Percentiles rank a stretch among this genome's conserved stretches.
Evolutionary conservation across 805 yeast genomes (phyloP).

Genomic region (Wickerhamiella musiphila): DNA sequence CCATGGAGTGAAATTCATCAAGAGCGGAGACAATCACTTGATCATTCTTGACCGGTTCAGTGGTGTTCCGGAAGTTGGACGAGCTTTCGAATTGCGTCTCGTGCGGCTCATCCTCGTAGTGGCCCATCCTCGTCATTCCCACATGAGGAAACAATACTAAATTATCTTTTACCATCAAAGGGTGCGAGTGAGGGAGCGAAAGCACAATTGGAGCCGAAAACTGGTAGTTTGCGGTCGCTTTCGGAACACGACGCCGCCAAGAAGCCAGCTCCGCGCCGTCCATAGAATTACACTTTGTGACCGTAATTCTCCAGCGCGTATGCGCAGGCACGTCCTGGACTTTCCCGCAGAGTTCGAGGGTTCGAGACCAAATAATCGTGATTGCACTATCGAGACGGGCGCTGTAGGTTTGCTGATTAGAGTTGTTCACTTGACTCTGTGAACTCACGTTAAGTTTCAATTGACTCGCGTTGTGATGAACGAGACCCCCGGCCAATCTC

Average conservation of each 20-base stretch:
- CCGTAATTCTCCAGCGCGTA: conserved; percentile 20
- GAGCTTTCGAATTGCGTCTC: not conserved
- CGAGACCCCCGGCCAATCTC: conserved; percentile 9
- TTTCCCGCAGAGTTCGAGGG: conserved; percentile 5
- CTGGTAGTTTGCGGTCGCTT: not conserved
- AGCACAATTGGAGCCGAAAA: conserved; percentile 3
- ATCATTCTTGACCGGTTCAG: conserved; percentile 1
- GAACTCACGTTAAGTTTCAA: not conserved
- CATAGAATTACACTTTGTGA: conserved; percentile 23
- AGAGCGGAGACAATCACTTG: conserved; percentile 6
- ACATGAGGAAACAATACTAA: conserved; percentile 6
- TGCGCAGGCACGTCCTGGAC: conserved; percentile 2
- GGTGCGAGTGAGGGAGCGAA: conserved; percentile 8
- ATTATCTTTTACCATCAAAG: conserved; percentile 2
- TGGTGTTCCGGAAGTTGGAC: not conserved
- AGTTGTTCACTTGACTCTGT: not conserved
- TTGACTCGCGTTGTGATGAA: not conserved
- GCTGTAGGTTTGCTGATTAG: conserved; percentile 1
- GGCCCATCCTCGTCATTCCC: conserved; percentile 1
- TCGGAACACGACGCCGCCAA: conserved; percentile 19
- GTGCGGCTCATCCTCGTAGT: no score
- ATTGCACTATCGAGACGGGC: conserved; percentile 9
- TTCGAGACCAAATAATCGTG: conserved; percentile 11
- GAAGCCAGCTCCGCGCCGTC: conserved; percentile 18
- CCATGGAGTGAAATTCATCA: conserved; percentile 8